phyloP scores from a whole-genome alignment of 176 grass and related monocot species.

The Oryza coarctata region DNA sequence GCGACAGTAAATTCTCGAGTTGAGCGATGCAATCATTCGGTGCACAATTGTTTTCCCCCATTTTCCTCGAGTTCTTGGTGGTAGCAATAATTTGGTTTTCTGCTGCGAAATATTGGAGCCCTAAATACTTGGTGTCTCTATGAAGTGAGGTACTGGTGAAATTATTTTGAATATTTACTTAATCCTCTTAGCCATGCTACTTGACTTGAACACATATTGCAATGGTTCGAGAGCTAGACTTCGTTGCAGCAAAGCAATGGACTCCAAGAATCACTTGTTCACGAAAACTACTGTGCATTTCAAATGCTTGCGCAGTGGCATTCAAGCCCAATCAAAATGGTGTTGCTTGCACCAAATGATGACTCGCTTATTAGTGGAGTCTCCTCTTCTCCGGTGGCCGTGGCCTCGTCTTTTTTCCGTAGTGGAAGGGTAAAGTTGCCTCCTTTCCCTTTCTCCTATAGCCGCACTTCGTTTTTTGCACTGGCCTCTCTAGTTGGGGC shows the following conservation, averaged over 20 bases:
- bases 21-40: not conserved
- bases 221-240: not conserved
- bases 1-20: no score
- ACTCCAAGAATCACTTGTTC: conserved; percentile 1
- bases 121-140: not conserved
- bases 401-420: conserved; percentile 29
- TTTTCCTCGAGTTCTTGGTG: not conserved
- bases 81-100: not conserved
- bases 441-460: conserved; percentile 1
- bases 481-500: conserved; percentile 6
- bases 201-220: not conserved
- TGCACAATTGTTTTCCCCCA: not conserved
- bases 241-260: not conserved
- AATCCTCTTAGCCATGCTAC: no score
- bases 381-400: conserved; percentile 15
- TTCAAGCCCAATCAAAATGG: conserved; percentile 27
- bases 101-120: not conserved
- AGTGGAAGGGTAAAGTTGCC: conserved; percentile 32
- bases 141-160: not conserved
- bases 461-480: conserved; percentile 19
- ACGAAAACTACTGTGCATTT: not conserved
- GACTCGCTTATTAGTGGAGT: conserved; percentile 19
- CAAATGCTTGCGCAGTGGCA: conserved; percentile 10
- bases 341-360: conserved; percentile 16
- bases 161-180: not conserved